These are phyloP conservation scores for Alternaria sp. DNA, from an alignment of 2,329 filamentous ascomycete species.

Conservation along the genomic window DNA sequence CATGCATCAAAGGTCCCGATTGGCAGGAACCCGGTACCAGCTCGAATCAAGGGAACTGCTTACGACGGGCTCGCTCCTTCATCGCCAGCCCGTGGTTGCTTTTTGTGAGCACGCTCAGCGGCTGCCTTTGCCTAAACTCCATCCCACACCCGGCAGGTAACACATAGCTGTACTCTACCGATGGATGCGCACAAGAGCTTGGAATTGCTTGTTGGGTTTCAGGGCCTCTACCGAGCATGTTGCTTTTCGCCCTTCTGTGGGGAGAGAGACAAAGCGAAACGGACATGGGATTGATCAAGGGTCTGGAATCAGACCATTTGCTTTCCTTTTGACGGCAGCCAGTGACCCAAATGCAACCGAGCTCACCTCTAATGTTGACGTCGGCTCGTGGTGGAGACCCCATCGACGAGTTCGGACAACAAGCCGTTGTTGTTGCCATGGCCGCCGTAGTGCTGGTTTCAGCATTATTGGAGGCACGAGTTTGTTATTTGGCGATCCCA, in stretches of 20 bases:
- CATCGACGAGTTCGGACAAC: constrained; percentile 6
- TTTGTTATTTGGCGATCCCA: constrained; percentile 9
- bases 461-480: constrained; percentile 16
- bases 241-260: constrained; percentile 17
- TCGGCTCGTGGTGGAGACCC: constrained; percentile 12
- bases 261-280: constrained; percentile 8
- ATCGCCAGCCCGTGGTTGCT: constrained; percentile 17
- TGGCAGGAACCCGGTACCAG: constrained; percentile 12
- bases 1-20: constrained; percentile 15
- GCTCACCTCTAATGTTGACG: constrained; percentile 18
- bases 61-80: constrained; percentile 13
- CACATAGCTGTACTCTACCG: background rate
- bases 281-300: constrained; percentile 16
- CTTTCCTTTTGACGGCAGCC: constrained; percentile 23
- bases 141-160: constrained; percentile 13
- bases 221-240: constrained; percentile 1
- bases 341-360: constrained; percentile 19
- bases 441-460: constrained; percentile 15
- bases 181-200: constrained; percentile 3
- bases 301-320: constrained; percentile 20
- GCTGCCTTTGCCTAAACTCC: constrained; percentile 27
- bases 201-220: constrained; percentile 14
- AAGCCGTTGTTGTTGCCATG: constrained; percentile 13
- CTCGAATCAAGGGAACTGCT: constrained; percentile 12
- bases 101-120: constrained; percentile 20